phyloP scores from a whole-genome alignment of 192 early-diverging fungal species.

The Linnemannia zychae region DNA sequence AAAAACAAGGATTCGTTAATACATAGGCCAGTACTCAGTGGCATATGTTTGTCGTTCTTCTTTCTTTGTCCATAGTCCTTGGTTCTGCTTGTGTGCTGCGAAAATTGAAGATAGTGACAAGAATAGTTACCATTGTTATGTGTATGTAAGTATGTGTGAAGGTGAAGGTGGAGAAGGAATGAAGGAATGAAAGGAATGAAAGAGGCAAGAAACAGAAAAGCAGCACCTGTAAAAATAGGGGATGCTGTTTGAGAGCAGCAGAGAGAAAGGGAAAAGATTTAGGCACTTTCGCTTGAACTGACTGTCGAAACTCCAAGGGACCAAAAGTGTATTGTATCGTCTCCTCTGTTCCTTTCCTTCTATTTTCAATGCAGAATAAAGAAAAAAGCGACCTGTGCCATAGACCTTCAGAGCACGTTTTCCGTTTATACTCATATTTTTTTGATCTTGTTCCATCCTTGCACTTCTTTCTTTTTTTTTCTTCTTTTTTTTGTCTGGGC shows the following conservation, averaged over 20 bases:
- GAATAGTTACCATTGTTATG: conserved; percentile 16
- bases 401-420: background rate
- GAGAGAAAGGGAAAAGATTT: background rate
- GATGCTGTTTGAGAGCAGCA: background rate
- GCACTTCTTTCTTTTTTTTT: background rate
- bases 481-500: background rate
- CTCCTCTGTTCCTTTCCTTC: background rate
- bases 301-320: conserved; percentile 3
- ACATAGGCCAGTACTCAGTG: background rate
- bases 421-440: background rate
- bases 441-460: background rate
- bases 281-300: background rate
- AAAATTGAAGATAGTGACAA: background rate
- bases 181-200: conserved; percentile 7
- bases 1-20: background rate
- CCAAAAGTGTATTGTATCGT: background rate
- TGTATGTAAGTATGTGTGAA: background rate
- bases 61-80: background rate
- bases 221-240: background rate
- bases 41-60: background rate
- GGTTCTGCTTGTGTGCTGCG: no score
- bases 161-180: background rate
- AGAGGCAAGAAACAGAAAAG: background rate
- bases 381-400: background rate
- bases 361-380: background rate